Evolutionary conservation across 2,329 filamentous ascomycete genomes (phyloP).

Genomic region (Nigrospora oryzae): DNA sequence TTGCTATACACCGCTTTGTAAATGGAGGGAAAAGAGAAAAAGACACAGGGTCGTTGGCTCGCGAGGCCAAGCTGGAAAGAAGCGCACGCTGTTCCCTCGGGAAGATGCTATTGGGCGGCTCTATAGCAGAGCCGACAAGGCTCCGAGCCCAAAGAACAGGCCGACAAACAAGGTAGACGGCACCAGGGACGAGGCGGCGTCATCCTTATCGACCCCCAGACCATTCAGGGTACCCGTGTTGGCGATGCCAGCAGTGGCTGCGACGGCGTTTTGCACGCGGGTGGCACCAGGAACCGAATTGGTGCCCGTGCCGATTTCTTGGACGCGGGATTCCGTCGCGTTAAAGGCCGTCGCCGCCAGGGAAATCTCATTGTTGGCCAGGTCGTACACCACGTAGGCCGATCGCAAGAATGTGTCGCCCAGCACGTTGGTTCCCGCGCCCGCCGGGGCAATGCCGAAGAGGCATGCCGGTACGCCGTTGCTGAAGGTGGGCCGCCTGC

Average conservation of each 20-base stretch:
- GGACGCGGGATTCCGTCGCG: slow-evolving; percentile 36
- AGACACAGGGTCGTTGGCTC: no score
- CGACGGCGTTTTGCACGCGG: slow-evolving; percentile 36
- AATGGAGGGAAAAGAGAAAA: no score
- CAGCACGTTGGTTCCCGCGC: slow-evolving; percentile 47
- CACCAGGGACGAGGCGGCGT: background rate
- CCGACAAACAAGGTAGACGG: background rate
- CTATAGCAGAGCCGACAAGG: no score
- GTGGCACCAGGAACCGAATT: slow-evolving; percentile 46
- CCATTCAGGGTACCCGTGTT: background rate
- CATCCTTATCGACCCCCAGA: background rate
- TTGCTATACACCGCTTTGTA: no score
- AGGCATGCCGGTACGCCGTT: slow-evolving; percentile 51
- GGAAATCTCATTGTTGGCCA: slow-evolving; percentile 63
- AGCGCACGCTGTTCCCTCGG: no score
- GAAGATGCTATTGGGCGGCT: no score
- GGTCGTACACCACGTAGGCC: slow-evolving; percentile 69
- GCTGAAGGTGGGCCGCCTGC: slow-evolving; percentile 38
- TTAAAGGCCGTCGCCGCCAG: slow-evolving; percentile 61
- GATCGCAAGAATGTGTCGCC: slow-evolving; percentile 70
- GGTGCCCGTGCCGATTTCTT: slow-evolving; percentile 45
- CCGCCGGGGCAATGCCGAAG: slow-evolving; percentile 58
- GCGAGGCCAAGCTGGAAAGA: no score
- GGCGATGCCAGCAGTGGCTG: slow-evolving; percentile 35
- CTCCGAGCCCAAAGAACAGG: background rate